phyloP scores from a whole-genome alignment of 345 rosid species.

The Brassica incana region DNA sequence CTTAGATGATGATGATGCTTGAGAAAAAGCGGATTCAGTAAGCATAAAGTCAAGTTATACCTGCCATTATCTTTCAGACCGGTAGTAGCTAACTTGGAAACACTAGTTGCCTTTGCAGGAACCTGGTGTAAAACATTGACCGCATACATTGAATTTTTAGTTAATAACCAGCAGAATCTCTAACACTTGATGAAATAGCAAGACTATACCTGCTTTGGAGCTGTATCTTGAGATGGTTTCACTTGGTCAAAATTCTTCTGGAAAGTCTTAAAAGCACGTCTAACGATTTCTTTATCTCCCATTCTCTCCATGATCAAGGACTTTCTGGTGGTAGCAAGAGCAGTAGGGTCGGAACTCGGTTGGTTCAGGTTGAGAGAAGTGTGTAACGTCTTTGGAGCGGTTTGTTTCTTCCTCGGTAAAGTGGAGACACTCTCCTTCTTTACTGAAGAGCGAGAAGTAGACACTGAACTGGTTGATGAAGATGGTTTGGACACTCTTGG shows the following conservation, averaged over 20 bases:
- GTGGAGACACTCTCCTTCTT: constrained; percentile 41
- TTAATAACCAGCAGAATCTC: background rate
- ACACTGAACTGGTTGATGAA: constrained; percentile 32
- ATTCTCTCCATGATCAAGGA: constrained; percentile 76
- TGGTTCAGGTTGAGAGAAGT: constrained; percentile 54
- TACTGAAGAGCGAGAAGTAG: constrained; percentile 34
- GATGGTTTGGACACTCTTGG: constrained; percentile 50
- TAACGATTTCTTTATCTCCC: constrained; percentile 88
- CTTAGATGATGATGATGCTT: background rate
- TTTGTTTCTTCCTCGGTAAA: constrained; percentile 50
- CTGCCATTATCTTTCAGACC: constrained; percentile 12
- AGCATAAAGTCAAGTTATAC: constrained; percentile 16
- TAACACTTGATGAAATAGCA: background rate
- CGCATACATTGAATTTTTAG: background rate
- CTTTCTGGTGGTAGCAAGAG: constrained; percentile 47
- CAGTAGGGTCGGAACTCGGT: constrained; percentile 36
- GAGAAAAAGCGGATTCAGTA: background rate
- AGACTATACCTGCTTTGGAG: constrained; percentile 28
- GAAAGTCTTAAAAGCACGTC: constrained; percentile 71
- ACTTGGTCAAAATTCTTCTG: constrained; percentile 48
- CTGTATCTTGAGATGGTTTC: background rate
- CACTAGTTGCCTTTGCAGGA: constrained; percentile 37
- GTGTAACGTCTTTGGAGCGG: constrained; percentile 58
- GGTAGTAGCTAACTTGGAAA: constrained; percentile 35
- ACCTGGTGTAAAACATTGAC: constrained; percentile 7